Base-by-base conservation (phyloP, 148 eudicot genomes). In the Nepenthes mirabilis region DNA sequence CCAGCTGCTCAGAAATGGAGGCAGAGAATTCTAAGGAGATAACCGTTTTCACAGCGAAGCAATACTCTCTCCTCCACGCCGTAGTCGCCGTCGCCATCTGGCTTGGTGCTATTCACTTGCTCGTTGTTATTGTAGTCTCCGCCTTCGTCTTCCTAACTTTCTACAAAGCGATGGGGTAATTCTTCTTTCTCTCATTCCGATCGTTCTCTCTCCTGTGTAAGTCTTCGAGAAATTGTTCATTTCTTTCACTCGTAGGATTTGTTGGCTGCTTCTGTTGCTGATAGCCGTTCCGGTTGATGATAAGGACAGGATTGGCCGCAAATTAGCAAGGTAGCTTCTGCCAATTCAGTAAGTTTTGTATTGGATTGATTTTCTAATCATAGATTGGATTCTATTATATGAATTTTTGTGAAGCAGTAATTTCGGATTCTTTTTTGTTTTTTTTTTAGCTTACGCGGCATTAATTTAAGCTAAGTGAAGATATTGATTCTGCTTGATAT, bases 51-150 rank as follows among this genome's bases (percentile, higher is more conserved):
- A 79, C 58, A 45, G 84, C 74, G 12, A 59, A 73, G 32, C 55
- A 14, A 4, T 62, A 71, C 23, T 66, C 88, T 2, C 9, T 69
- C 1, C 0, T 77, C 8, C 79, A 77, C 49, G 59, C 83, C 7
- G 37, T 85, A 9, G 1, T 83, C 37, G 96, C 96, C 34, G 60
- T 85, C 35, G 37, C 70, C 0, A 48, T 88, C 47, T 83, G 94
- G 96, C 81, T 91, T n/a, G 94, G 96, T 6, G 57, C 81, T 2
- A 67, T 88, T 47, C 95, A 91, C 60, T 70, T 88, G 72, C 75
- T 62, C 60, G 59, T 63, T 32, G 1, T 66, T 12, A 9, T 86
- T 47, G 65, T 91, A 12, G 9, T 80, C 14, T 60, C 71, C 49
- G 79, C 98, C 23, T 83, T 88, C 58, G 6, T 80, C 69, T 68